Evolutionary conservation across 1,284 basidiomycete genomes (phyloP), one percentile per base, ranked within the genome.

Genomic region (Moesziomyces sp.): DNA sequence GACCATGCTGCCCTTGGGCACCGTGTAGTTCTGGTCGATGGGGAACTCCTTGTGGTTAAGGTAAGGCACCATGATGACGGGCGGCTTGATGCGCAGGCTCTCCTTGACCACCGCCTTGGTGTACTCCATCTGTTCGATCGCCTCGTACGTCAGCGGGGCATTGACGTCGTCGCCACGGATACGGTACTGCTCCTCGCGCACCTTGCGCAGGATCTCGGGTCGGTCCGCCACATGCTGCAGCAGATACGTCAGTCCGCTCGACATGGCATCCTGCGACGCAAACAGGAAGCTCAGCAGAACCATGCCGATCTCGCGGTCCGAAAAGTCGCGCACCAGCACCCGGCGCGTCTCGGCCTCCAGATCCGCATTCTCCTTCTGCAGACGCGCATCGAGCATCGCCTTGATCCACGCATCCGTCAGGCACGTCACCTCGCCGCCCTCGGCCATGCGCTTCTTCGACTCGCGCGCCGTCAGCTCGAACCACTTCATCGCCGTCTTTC

Each of bases 181-280:
- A 46, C 89, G 88, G 69, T 92, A 90, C 85, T 97, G 95, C 86
- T 99, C 96, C 82, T 92, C 93, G 58, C 92, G 89, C 76, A 99
- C 89, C 86, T 97, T 97, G 52, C 89, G 90, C 76, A 97, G 86
- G 60, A 97, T 86, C 26, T 95, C 92, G 5, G 96, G 96, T 80
- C 92, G 88, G 85, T 99, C 96, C 46, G 93, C 92, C 50, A 97
- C 88, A 85, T 96, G 93, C 86, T 99, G 97, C 90, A 99, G 96
- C 46, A 91, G 91, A 85, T 93, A 98, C 81, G 95, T 93, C 74
- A 95, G 77, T 19, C 78, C 85, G 10, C 81, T 84, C 4, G 92
- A 93, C 96, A 99, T 98, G 67, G 96, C 96, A 84, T 99, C 96
- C 87, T 99, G 96, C 26, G 92, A 93, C 10, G 97, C 96, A 81